Evolutionary conservation across 2,329 filamentous ascomycete genomes (phyloP).

Genomic region (Ophiocordyceps unilateralis): DNA sequence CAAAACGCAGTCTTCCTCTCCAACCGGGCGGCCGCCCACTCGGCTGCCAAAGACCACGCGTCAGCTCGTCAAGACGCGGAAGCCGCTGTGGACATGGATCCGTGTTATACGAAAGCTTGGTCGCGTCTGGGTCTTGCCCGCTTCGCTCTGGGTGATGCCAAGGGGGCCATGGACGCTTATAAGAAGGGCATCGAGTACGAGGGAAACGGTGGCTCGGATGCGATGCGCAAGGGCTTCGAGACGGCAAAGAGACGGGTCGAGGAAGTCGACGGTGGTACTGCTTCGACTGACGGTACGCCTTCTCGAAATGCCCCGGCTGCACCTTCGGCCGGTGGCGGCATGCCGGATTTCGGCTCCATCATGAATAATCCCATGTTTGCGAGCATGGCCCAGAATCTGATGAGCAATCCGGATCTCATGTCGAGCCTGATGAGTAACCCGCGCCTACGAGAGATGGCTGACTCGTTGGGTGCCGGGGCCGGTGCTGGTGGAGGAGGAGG

Average conservation of each 20-base stretch:
- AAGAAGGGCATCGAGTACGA: slow-evolving; percentile 83
- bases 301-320: neutral
- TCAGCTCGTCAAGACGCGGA: slow-evolving; percentile 78
- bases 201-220: slow-evolving; percentile 83
- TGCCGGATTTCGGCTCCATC: slow-evolving; percentile 73
- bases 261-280: slow-evolving; percentile 41
- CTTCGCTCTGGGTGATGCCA: slow-evolving; percentile 80
- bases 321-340: slow-evolving; percentile 39
- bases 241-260: slow-evolving; percentile 79
- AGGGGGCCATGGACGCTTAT: slow-evolving; percentile 90
- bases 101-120: slow-evolving; percentile 95
- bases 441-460: slow-evolving; percentile 70
- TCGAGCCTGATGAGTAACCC: slow-evolving; percentile 90
- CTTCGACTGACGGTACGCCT: neutral
- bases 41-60: slow-evolving; percentile 66
- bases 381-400: slow-evolving; percentile 89
- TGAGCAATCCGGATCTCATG: slow-evolving; percentile 92
- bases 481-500: slow-evolving; percentile 42
- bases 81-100: slow-evolving; percentile 72
- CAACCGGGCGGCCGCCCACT: slow-evolving; percentile 90
- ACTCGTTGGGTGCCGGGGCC: slow-evolving; percentile 38
- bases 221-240: slow-evolving; percentile 95
- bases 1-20: slow-evolving; percentile 92
- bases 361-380: slow-evolving; percentile 99
- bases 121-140: slow-evolving; percentile 78